A percentile compares a stretch with the other conserved stretches of the same genome.
Conservation (phyloP, 352 stramenopile genomes). For the Stramenopiles sp. region DNA sequence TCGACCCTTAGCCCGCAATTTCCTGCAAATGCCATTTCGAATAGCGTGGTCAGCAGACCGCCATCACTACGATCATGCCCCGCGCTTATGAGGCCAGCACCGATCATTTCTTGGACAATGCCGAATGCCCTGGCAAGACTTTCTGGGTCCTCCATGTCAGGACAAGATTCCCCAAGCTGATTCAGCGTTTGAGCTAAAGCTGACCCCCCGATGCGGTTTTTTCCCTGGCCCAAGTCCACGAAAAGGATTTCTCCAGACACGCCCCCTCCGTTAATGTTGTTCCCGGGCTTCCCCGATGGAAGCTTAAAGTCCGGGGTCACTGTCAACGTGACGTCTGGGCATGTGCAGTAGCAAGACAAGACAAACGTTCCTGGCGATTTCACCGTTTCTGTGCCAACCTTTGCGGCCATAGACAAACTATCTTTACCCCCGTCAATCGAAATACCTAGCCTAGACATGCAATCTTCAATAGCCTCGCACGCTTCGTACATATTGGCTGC, state of each 20-base stretch:
- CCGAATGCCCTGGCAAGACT: slow-evolving; percentile 79
- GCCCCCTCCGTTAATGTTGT: slow-evolving; percentile 26
- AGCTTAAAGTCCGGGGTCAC: slow-evolving; percentile 93
- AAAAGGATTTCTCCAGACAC: slow-evolving; percentile 63
- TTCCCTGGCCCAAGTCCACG: slow-evolving; percentile 73
- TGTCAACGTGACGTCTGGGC: slow-evolving; percentile 82
- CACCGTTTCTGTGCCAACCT: slow-evolving; percentile 71
- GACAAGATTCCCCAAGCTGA: slow-evolving; percentile 48
- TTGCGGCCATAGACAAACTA: slow-evolving; percentile 94
- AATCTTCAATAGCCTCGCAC: slow-evolving; percentile 78
- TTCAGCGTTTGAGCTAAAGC: slow-evolving; percentile 79
- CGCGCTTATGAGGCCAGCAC: slow-evolving; percentile 64
- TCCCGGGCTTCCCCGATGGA: slow-evolving; percentile 15
- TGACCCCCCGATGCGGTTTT: slow-evolving; percentile 71
- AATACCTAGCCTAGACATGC: slow-evolving; percentile 82
- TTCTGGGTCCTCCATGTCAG: slow-evolving; percentile 74
- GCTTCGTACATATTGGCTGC: slow-evolving; percentile 95
- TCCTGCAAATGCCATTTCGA: slow-evolving; percentile 97
- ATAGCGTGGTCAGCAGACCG: slow-evolving; percentile 73
- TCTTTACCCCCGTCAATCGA: slow-evolving; percentile 97
- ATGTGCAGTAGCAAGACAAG: slow-evolving; percentile 90
- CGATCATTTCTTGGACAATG: slow-evolving; percentile 39
- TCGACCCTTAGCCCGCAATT: slow-evolving; percentile 86
- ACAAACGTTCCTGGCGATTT: slow-evolving; percentile 92
- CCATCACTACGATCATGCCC: slow-evolving; percentile 97